Evolutionary conservation across 1,139 yeast genomes (phyloP).

Genomic region (Pichia sp.): DNA sequence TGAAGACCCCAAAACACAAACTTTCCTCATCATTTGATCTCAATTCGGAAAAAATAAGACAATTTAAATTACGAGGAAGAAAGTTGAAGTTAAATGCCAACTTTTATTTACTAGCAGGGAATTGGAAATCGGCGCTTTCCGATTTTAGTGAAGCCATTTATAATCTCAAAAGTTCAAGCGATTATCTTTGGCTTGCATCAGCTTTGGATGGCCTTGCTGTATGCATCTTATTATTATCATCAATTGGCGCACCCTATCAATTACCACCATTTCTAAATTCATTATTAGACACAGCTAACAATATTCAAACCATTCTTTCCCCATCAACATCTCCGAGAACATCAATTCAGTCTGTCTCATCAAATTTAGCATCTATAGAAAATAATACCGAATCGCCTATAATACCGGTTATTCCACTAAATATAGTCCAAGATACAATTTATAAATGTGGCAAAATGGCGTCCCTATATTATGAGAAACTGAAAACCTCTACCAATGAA

Average conservation of each 20-base stretch:
- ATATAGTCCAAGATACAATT: constrained; percentile 37
- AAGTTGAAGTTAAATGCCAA: constrained; percentile 70
- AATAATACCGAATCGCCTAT: constrained; percentile 1
- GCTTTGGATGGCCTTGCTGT: constrained; percentile 76
- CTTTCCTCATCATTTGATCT: constrained; percentile 30
- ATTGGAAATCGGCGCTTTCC: constrained; percentile 58
- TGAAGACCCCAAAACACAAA: constrained; percentile 28
- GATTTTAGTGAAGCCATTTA: constrained; percentile 66
- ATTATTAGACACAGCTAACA: constrained; percentile 21
- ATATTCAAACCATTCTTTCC: constrained; percentile 17
- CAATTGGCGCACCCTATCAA: constrained; percentile 49
- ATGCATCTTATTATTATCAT: constrained; percentile 52
- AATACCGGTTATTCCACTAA: constrained; percentile 15
- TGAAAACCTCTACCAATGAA: constrained; percentile 58
- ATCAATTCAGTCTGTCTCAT: constrained; percentile 25
- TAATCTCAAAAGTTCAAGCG: constrained; percentile 54
- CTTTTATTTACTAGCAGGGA: constrained; percentile 72
- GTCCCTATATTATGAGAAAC: constrained; percentile 48
- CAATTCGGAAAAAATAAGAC: constrained; percentile 29
- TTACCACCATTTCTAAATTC: constrained; percentile 43
- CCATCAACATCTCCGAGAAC: constrained; percentile 42
- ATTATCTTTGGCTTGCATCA: constrained; percentile 81
- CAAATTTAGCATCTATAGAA: neutral
- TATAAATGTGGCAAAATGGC: constrained; percentile 42
- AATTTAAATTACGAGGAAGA: constrained; percentile 43